Conservation (phyloP, 2,329 filamentous ascomycete species). For the Mariannaea sp. region DNA sequence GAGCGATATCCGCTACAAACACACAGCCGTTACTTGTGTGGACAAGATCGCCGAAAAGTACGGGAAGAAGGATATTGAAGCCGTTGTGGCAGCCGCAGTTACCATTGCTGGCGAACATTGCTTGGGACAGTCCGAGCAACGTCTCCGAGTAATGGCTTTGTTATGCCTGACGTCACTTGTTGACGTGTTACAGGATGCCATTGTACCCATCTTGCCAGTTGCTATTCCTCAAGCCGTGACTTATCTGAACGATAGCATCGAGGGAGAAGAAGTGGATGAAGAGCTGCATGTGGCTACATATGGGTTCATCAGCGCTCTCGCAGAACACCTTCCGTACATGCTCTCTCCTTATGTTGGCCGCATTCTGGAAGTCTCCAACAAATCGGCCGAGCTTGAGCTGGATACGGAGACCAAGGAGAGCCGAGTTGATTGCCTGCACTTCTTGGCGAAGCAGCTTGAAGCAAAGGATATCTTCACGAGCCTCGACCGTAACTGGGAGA, state of each 20-base stretch:
- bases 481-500: slow-evolving; percentile 72
- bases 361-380: slow-evolving; percentile 73
- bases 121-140: slow-evolving; percentile 73
- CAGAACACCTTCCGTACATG: slow-evolving; percentile 89
- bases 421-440: slow-evolving; percentile 70
- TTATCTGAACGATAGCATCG: slow-evolving; percentile 69
- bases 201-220: slow-evolving; percentile 80
- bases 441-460: slow-evolving; percentile 78
- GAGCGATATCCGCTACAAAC: slow-evolving; percentile 74
- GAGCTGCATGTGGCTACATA: slow-evolving; percentile 83
- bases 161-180: slow-evolving; percentile 88
- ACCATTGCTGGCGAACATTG: slow-evolving; percentile 78
- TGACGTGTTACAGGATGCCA: slow-evolving; percentile 83
- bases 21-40: slow-evolving; percentile 85
- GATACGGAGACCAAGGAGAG: slow-evolving; percentile 66
- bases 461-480: slow-evolving; percentile 76
- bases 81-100: slow-evolving; percentile 74
- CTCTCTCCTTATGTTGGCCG: slow-evolving; percentile 76
- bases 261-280: slow-evolving; percentile 57
- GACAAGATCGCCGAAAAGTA: slow-evolving; percentile 95
- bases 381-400: slow-evolving; percentile 67
- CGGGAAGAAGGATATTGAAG: slow-evolving; percentile 85
- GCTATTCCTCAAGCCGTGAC: slow-evolving; percentile 73
- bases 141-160: slow-evolving; percentile 80
- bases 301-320: slow-evolving; percentile 76